Percentiles rank a stretch among this genome's conserved stretches.
phyloP scores from a whole-genome alignment of 805 yeast species.

The Ogataea pini region DNA sequence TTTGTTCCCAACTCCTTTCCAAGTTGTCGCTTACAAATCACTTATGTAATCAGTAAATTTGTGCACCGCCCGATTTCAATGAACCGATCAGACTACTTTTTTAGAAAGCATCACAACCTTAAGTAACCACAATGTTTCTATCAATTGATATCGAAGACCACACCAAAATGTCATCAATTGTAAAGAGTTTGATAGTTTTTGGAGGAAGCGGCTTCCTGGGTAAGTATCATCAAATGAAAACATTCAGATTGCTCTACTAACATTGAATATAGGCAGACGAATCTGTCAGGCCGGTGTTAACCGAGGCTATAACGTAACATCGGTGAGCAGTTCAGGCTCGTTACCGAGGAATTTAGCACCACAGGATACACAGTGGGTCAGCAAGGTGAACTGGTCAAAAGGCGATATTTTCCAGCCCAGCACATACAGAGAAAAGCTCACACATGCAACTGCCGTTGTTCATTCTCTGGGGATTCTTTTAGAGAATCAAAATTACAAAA shows the following conservation, averaged over 20 bases:
- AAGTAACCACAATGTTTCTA: too few species aligned
- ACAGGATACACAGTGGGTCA: slow-evolving; percentile 47
- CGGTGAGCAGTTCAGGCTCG: slow-evolving; percentile 59
- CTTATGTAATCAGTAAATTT: too few species aligned
- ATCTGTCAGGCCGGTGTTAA: slow-evolving; percentile 69
- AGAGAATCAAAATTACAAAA: slow-evolving; percentile 70
- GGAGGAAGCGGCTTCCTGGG: slow-evolving; percentile 89
- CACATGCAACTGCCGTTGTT: slow-evolving; percentile 64
- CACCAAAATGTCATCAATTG: slow-evolving; percentile 8
- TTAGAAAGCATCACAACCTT: too few species aligned
- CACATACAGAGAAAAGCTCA: slow-evolving; percentile 50
- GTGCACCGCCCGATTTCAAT: slow-evolving; percentile 3
- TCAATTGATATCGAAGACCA: too few species aligned
- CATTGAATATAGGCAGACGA: slow-evolving; percentile 45
- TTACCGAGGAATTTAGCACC: slow-evolving; percentile 41
- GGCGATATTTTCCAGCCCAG: slow-evolving; percentile 71
- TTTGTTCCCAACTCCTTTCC: too few species aligned
- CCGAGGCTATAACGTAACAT: slow-evolving; percentile 64
- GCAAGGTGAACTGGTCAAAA: slow-evolving; percentile 60
- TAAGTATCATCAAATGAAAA: too few species aligned
- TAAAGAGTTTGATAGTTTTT: slow-evolving; percentile 52
- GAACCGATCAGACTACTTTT: not conserved
- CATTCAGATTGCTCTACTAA: slow-evolving; percentile 1
- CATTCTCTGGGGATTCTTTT: slow-evolving; percentile 80
- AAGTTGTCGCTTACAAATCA: too few species aligned